Conservation (phyloP, 768 basidiomycete genomes). For the Russula olivacea region DNA sequence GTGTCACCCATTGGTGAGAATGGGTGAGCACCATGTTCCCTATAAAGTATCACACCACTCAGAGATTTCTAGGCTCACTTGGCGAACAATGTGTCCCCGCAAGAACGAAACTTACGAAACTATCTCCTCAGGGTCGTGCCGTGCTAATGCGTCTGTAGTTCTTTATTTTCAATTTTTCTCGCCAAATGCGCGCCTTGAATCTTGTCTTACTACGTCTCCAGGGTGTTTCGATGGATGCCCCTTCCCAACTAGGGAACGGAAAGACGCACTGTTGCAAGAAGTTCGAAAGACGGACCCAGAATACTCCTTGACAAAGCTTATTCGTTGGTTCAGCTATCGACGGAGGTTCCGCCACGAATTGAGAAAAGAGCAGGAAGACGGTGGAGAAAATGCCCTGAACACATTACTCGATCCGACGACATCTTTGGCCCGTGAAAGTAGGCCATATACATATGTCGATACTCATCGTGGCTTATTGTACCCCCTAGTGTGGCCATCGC, state of each 20-base stretch:
- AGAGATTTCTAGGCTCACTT: neutral
- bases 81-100: neutral
- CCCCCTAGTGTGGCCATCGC: conserved; percentile 15
- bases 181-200: neutral
- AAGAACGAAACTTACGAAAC: neutral
- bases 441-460: neutral
- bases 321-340: conserved; percentile 1
- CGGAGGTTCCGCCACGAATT: neutral
- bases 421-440: conserved; percentile 13
- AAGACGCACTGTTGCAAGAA: conserved; percentile 1
- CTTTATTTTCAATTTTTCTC: no score
- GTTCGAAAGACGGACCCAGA: conserved; percentile 13
- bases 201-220: neutral
- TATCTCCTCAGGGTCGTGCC: neutral
- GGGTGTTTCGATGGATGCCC: conserved; percentile 4
- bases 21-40: neutral
- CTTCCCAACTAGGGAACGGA: conserved; percentile 1
- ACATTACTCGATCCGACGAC: conserved; percentile 9
- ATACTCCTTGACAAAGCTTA: conserved; percentile 1
- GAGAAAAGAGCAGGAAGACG: neutral
- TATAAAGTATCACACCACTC: neutral
- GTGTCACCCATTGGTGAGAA: neutral
- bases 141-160: neutral
- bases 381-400: neutral
- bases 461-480: neutral